Percentiles rank a stretch among this genome's conserved stretches.
Conservation (phyloP, 495 filamentous ascomycete species). For the Astrothelium subdiscretum region DNA sequence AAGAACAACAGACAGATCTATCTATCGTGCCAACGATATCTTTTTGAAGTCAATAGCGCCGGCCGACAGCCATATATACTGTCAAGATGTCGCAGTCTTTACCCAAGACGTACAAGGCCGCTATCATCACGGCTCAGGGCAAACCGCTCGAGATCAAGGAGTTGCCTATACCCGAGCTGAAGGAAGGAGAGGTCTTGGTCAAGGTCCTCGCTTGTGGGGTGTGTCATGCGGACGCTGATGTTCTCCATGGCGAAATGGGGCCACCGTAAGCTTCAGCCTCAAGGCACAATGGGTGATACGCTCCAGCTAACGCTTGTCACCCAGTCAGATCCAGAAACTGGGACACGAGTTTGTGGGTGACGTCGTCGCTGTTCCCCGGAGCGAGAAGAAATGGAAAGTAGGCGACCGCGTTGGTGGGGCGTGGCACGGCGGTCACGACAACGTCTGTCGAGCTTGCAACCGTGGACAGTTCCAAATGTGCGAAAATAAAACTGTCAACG, state of each 20-base stretch:
- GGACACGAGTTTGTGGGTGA: conserved; percentile 32
- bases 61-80: background rate
- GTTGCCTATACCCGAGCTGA: conserved; percentile 23
- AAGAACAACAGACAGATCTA: background rate
- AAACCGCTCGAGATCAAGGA: conserved; percentile 29
- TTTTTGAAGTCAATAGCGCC: background rate
- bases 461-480: conserved; percentile 36
- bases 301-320: background rate
- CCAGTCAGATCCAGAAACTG: conserved; percentile 3
- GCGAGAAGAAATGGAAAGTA: conserved; percentile 31
- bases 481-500: conserved; percentile 31
- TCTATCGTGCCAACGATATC: background rate
- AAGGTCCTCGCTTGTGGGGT: conserved; percentile 32
- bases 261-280: conserved; percentile 14
- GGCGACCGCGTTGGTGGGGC: conserved; percentile 30
- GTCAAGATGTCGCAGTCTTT: conserved; percentile 15
- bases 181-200: conserved; percentile 30
- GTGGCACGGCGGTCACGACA: conserved; percentile 39
- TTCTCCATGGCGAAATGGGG: conserved; percentile 25
- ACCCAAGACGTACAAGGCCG: conserved; percentile 31
- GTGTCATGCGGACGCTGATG: conserved; percentile 27
- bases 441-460: conserved; percentile 31
- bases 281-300: background rate
- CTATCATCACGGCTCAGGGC: conserved; percentile 22
- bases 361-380: conserved; percentile 23